Evolutionary conservation across 441 rosid species (phyloP), one percentile per base, ranked within the genome.

Genomic region (Pelargonium cotyledonis): DNA sequence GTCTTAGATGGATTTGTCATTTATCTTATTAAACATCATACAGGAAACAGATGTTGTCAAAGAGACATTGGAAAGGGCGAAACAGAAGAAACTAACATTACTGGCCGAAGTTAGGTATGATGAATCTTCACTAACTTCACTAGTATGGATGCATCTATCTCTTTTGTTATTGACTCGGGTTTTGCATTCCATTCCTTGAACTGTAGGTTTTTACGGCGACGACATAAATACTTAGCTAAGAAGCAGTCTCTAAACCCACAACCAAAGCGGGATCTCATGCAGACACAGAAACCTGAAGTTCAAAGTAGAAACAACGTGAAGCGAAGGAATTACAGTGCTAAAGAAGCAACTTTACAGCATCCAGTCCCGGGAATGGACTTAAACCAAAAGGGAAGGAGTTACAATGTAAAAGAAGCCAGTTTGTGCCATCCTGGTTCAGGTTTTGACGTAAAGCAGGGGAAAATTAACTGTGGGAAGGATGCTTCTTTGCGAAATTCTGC

Each of bases 41-140:
- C 85, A 94, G 98, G 97, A 91, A 77, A 81, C 85, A 18, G 90
- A 83, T 75, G 76, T 73, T 19, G 83, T 67, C 74, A 80, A 64
- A 75, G 82, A 71, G 79, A 81, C 79, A 65, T 53, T 88, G 81
- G 84, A 83, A 78, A 80, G 79, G 82, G 68, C 88, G 82, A 89
- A 81, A 76, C 84, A 82, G 71, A 83, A 72, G 47, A 80, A 79
- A 71, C 35, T 68, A 76, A 82, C 72, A 29, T 82, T 91, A 11
- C n/a, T 68, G 40, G 89, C 88, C 55, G 96, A 94, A 91, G 91
- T 94, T 70, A 77, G 86, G 99, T 94, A 86, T 66, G 51, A 67
- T 64, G 14, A 65, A 12, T 68, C 46, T 70, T 55, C 15, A 1
- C 58, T 14, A 70, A 8, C 68, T 43, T 69, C 8, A 19, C 12